Conservation (phyloP, 129 eudicot genomes). For the carrot (Daucus carota) region DNA sequence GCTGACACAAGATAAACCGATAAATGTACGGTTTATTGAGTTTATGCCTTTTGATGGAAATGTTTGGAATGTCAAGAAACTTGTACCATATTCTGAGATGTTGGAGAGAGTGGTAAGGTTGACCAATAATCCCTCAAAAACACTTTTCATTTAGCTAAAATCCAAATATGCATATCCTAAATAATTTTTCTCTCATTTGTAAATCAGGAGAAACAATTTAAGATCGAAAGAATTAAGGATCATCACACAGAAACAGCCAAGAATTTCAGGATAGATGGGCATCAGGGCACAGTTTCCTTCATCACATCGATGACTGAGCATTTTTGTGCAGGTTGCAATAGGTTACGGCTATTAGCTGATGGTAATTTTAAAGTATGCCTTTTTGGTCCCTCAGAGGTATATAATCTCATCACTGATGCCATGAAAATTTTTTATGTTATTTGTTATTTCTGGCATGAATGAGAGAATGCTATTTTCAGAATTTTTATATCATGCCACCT, state of each 20-base stretch:
- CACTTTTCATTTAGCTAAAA: background rate
- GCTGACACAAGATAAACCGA: slow-evolving; percentile 73
- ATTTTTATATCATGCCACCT: no score
- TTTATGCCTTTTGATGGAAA: slow-evolving; percentile 99
- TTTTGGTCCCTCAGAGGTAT: slow-evolving; percentile 96
- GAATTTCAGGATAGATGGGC: slow-evolving; percentile 82
- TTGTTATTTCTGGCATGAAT: background rate
- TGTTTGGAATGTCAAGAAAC: slow-evolving; percentile 98
- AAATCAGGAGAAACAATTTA: slow-evolving; percentile 58
- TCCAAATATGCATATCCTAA: slow-evolving; percentile 10
- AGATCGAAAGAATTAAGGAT: slow-evolving; percentile 60
- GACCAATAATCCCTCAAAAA: slow-evolving; percentile 13
- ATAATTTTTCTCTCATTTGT: slow-evolving; percentile 16
- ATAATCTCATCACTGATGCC: background rate
- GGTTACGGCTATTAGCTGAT: slow-evolving; percentile 90
- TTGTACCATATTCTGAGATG: slow-evolving; percentile 87
- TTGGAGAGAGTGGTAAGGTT: slow-evolving; percentile 94
- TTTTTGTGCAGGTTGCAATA: slow-evolving; percentile 92
- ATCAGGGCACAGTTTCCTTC: slow-evolving; percentile 86
- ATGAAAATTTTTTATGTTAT: background rate
- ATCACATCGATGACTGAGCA: slow-evolving; percentile 97
- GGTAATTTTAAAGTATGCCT: slow-evolving; percentile 96
- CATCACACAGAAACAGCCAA: slow-evolving; percentile 92
- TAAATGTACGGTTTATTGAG: slow-evolving; percentile 88
- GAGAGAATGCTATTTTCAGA: no score